Conservation (phyloP, 164 flowering plant species). For the Brasenia schreberi region DNA sequence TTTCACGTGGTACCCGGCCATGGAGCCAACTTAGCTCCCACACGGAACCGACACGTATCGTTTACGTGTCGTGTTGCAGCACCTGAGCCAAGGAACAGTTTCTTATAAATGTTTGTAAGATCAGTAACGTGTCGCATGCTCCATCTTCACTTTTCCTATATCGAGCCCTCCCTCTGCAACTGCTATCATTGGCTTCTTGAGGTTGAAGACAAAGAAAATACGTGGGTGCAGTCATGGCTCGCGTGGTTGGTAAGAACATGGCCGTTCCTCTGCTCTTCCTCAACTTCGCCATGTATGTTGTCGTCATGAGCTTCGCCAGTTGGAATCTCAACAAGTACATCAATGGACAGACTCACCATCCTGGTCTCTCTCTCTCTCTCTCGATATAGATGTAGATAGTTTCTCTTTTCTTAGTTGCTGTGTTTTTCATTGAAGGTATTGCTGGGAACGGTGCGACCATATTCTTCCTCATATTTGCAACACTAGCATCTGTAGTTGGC, state of each 20-base stretch:
- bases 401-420: not conserved
- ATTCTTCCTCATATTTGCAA: conserved; percentile 48
- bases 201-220: too few relatives aligned
- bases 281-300: conserved; percentile 54
- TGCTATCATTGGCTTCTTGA: too few relatives aligned
- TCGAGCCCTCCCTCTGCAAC: too few relatives aligned
- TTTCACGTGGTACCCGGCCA: too few relatives aligned
- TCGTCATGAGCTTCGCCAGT: conserved; percentile 69
- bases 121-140: too few relatives aligned
- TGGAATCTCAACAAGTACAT: conserved; percentile 75
- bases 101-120: too few relatives aligned
- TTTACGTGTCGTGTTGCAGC: too few relatives aligned
- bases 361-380: conserved; percentile 21
- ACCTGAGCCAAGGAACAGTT: too few relatives aligned
- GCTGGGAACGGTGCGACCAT: conserved; percentile 53
- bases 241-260: conserved; percentile 53
- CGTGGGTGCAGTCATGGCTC: conserved; percentile 30
- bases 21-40: too few relatives aligned
- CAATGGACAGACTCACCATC: conserved; percentile 65
- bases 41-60: too few relatives aligned
- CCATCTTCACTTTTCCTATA: too few relatives aligned
- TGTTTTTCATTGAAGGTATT: conserved; percentile 16
- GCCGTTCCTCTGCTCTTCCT: conserved; percentile 80
- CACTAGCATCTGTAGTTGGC: conserved; percentile 57
- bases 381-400: too few relatives aligned